These are phyloP conservation scores for Talaromyces nanjingensis DNA, from an alignment of 495 filamentous ascomycete species.

Conservation along the genomic window DNA sequence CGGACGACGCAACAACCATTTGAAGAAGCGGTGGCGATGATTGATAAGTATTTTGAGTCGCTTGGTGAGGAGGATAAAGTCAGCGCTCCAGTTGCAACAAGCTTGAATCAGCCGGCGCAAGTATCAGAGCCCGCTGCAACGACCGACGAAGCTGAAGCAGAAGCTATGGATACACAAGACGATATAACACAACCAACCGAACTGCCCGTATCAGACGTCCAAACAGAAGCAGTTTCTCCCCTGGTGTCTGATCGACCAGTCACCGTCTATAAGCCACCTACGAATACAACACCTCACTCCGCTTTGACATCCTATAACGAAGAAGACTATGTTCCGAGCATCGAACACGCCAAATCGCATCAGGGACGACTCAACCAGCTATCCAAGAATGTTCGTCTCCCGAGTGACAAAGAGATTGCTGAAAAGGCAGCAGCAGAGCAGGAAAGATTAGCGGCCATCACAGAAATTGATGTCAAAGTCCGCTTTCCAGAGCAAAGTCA, in stretches of 20 bases:
- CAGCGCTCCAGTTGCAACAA: background rate
- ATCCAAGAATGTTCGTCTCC: conserved; percentile 57
- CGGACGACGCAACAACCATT: conserved; percentile 67
- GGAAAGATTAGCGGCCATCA: conserved; percentile 55
- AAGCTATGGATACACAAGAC: conserved; percentile 7
- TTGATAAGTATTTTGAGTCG: conserved; percentile 59
- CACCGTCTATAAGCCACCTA: conserved; percentile 69
- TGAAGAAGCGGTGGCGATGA: conserved; percentile 78
- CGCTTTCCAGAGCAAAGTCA: conserved; percentile 80
- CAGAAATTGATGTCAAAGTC: conserved; percentile 66
- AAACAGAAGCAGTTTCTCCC: conserved; percentile 13
- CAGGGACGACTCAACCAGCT: conserved; percentile 61
- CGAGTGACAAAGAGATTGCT: conserved; percentile 44
- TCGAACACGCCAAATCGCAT: conserved; percentile 77
- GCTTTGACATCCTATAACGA: conserved; percentile 58
- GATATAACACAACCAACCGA: conserved; percentile 10
- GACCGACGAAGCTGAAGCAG: conserved; percentile 13
- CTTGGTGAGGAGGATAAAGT: conserved; percentile 24
- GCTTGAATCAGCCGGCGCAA: conserved; percentile 1
- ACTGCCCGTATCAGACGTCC: conserved; percentile 21
- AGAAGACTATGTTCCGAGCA: conserved; percentile 71
- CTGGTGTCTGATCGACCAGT: conserved; percentile 41
- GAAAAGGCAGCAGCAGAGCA: conserved; percentile 44
- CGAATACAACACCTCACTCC: conserved; percentile 65
- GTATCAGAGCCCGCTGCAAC: conserved; percentile 13